These are phyloP conservation scores for Tricharina praecox DNA, from an alignment of 495 filamentous ascomycete species.

Conservation along the genomic window DNA sequence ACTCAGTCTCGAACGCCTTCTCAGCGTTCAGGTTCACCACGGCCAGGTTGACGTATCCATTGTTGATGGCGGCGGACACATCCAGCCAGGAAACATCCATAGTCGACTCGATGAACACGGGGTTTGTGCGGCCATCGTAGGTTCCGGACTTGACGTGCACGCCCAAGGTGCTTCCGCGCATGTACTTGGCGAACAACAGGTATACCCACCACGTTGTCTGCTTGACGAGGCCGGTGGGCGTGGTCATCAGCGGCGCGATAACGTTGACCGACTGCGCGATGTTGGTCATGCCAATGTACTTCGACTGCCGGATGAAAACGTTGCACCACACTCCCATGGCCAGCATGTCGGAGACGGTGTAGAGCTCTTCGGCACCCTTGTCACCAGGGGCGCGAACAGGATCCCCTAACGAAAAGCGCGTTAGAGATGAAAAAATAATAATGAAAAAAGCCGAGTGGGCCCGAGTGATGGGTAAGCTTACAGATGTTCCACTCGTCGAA, in stretches of 20 bases:
- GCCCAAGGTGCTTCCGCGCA: constrained; percentile 52
- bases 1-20: constrained; percentile 37
- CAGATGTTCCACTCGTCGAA: constrained; percentile 78
- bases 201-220: constrained; percentile 69
- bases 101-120: constrained; percentile 44
- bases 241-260: constrained; percentile 61
- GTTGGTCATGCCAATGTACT: constrained; percentile 60
- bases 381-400: constrained; percentile 53
- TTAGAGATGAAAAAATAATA: too few relatives aligned
- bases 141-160: constrained; percentile 41
- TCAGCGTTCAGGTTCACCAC: constrained; percentile 52
- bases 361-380: constrained; percentile 49
- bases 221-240: constrained; percentile 41
- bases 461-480: neutral
- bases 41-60: constrained; percentile 45
- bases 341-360: constrained; percentile 59
- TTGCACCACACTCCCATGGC: constrained; percentile 61
- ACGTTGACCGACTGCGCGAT: constrained; percentile 69
- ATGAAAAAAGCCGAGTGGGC: too few relatives aligned
- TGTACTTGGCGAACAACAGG: constrained; percentile 52
- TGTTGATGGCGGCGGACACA: constrained; percentile 45
- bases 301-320: constrained; percentile 60
- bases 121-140: constrained; percentile 48
- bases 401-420: constrained; percentile 42
- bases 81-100: constrained; percentile 54